These are phyloP conservation scores for Amphirosellinia nigrospora DNA, from an alignment of 495 filamentous ascomycete species.

Conservation along the genomic window DNA sequence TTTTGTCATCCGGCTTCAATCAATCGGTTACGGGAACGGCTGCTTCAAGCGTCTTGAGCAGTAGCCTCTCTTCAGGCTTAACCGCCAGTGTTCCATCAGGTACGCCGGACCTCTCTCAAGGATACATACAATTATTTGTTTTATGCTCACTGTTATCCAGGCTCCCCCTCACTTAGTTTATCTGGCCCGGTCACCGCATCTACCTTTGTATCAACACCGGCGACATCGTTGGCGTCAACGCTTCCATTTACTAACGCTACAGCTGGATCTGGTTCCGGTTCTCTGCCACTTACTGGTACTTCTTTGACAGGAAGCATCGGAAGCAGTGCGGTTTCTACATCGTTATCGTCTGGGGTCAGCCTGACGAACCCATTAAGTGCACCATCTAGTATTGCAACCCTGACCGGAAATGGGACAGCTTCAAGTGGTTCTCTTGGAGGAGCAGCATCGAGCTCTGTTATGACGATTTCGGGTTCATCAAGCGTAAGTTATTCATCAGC, in stretches of 20 bases:
- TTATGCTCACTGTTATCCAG: slow-evolving; percentile 6
- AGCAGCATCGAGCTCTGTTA: not conserved
- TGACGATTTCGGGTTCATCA: not conserved
- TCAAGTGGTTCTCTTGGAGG: not conserved
- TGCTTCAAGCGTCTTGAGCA: not conserved
- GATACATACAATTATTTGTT: not conserved
- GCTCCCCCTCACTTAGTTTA: not conserved
- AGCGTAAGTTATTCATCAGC: slow-evolving; percentile 12
- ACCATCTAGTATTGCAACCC: not conserved
- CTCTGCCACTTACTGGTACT: not conserved
- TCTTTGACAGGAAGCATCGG: not conserved
- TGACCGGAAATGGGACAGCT: not conserved
- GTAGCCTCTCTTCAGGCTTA: not conserved
- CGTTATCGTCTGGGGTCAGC: slow-evolving; percentile 3
- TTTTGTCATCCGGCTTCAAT: slow-evolving; percentile 14
- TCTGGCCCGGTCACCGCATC: not conserved
- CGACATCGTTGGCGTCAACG: not conserved
- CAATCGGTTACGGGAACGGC: not conserved
- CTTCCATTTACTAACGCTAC: not conserved
- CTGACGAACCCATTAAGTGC: not conserved
- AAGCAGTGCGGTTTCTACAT: not conserved
- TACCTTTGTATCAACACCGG: not conserved
- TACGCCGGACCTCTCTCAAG: not conserved
- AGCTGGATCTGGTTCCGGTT: not conserved
- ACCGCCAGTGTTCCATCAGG: slow-evolving; percentile 3